Evolutionary conservation across 371 early-diverging fungal species (phyloP).

Genomic region (Syncephalastrum sp.): DNA sequence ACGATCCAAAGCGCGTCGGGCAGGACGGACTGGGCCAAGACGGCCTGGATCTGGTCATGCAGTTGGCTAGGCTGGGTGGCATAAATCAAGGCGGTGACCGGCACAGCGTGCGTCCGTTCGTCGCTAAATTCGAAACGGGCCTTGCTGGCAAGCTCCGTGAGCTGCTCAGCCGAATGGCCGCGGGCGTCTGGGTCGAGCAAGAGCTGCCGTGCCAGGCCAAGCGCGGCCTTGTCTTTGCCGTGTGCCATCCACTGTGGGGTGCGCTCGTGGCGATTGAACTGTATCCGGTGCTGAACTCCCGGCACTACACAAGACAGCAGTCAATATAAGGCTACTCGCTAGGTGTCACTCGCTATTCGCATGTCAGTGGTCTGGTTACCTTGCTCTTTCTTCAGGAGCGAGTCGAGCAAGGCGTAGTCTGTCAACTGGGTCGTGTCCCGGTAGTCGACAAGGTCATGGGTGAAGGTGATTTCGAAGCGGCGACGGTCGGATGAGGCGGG

Average conservation of each 20-base stretch:
- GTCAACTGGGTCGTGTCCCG: conserved; percentile 30
- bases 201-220: conserved; percentile 8
- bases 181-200: not conserved
- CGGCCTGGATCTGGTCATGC: conserved; percentile 41
- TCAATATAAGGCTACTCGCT: too few species aligned
- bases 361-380: conserved; percentile 10
- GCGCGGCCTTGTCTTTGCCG: conserved; percentile 3
- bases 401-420: conserved; percentile 27
- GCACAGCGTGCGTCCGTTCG: conserved; percentile 25
- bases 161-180: conserved; percentile 27
- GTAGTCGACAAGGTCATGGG: conserved; percentile 17
- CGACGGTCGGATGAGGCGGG: conserved; percentile 6
- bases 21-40: conserved; percentile 50
- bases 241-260: conserved; percentile 18
- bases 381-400: conserved; percentile 19
- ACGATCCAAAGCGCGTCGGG: conserved; percentile 55
- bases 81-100: conserved; percentile 51
- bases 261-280: conserved; percentile 18
- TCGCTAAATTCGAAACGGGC: conserved; percentile 8
- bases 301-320: too few species aligned
- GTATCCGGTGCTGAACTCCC: too few species aligned
- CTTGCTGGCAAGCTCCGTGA: conserved; percentile 15
- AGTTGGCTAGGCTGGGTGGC: conserved; percentile 30
- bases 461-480: conserved; percentile 7
- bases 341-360: too few species aligned